Evolutionary conservation across 352 stramenopile genomes (phyloP), one percentile per base, ranked within the genome.

Genomic region (Phytophthora lateralis): DNA sequence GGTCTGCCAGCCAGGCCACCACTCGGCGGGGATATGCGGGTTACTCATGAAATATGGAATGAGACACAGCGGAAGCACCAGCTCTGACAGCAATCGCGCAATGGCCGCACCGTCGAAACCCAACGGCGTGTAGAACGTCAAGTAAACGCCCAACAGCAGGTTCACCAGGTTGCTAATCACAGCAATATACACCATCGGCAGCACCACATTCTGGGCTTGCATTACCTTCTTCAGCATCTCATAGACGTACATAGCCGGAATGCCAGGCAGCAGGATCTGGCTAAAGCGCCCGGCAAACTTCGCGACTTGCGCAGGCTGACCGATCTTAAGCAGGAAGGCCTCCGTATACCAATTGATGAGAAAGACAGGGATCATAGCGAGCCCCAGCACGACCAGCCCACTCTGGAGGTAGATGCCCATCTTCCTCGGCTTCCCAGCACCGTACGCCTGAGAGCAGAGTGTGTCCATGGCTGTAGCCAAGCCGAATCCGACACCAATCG

Each of bases 381-480:
- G 26, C 0, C 65, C 70, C 14, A 96, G 62, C 32, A 96, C 80
- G 32, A 94, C 72, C 5, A 93, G 41, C 0, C 85, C 85, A 38
- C 78, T 91, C 51, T 96, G 85, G 30, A 96, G 70, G 46, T 95
- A 97, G 15, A 93, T 86, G 7, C 90, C 90, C 41, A 97, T 82
- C 44, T 91, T 86, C 30, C 73, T 65, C 0, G 77, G 60, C 26
- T 82, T 87, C 4, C 78, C 80, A 37, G 90, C 88, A 37, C 89
- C 89, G 47, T 85, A 91, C 35, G 89, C 85, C 64, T 96, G 82
- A 10, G 85, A 86, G 55, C 87, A 96, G 0, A 97, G 67, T 54
- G 90, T 97, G 65, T 97, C 90, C 71, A 97, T 82, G 10, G 88
- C 89, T 15, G 87, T 94, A 6, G 87, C 73, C 20, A 97, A 69